Evolutionary conservation across 1,284 basidiomycete species (phyloP).

Genomic region (Sporisorium reilianum): DNA sequence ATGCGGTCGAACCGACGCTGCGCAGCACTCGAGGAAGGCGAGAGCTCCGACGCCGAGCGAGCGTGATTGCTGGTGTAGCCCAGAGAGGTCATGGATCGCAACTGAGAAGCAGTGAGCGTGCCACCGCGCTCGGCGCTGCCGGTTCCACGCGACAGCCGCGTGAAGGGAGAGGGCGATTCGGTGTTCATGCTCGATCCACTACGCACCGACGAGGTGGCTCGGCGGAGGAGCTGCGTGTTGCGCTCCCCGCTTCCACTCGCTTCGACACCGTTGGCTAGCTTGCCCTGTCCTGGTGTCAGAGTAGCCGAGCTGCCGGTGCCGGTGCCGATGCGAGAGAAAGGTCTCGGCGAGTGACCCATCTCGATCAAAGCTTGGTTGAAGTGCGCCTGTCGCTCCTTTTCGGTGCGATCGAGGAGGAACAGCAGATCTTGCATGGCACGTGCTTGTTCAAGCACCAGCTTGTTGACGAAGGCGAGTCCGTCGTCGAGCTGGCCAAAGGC

Average conservation of each 20-base stretch:
- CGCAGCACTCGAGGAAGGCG: conserved; percentile 33
- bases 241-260: conserved; percentile 13
- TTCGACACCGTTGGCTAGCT: conserved; percentile 3
- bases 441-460: conserved; percentile 47
- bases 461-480: conserved; percentile 45
- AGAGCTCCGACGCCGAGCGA: conserved; percentile 47
- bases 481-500: conserved; percentile 50
- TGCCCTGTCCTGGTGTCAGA: conserved; percentile 3
- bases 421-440: conserved; percentile 47
- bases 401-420: conserved; percentile 42
- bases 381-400: conserved; percentile 49
- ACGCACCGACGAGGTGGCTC: conserved; percentile 26
- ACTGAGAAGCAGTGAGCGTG: conserved; percentile 40
- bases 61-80: conserved; percentile 33
- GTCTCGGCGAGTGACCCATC: conserved; percentile 37
- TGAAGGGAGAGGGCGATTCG: conserved; percentile 23
- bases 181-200: conserved; percentile 20
- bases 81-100: conserved; percentile 47
- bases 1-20: conserved; percentile 29
- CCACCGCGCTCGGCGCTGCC: conserved; percentile 25
- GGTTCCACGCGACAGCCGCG: conserved; percentile 10
- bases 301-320: not conserved
- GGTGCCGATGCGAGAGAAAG: conserved; percentile 36
- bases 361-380: conserved; percentile 46
- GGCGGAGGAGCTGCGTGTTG: conserved; percentile 22